These are phyloP conservation scores for Paragyromitra xinjiangensis DNA, from an alignment of 495 filamentous ascomycete species.

Conservation along the genomic window DNA sequence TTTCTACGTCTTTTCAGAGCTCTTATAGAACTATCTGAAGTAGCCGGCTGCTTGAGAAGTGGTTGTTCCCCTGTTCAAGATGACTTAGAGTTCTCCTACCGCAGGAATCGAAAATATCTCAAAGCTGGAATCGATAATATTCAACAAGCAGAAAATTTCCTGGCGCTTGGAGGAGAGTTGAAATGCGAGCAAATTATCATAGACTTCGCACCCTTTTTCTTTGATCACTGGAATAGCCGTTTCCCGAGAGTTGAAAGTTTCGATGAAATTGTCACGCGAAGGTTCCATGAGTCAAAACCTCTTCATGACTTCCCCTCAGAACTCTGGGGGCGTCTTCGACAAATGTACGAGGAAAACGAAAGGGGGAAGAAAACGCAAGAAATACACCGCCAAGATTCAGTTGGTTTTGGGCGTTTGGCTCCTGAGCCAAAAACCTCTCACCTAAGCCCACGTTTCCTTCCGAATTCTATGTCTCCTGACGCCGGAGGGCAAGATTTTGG, in stretches of 20 bases:
- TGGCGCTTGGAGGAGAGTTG: not conserved
- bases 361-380: not conserved
- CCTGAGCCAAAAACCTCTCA: not conserved
- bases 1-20: not conserved
- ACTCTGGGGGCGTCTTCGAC: not conserved
- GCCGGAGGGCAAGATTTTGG: not conserved
- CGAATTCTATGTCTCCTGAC: not conserved
- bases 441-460: not conserved
- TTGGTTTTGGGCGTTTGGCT: not conserved
- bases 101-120: not conserved
- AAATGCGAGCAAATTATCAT: not conserved
- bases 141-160: not conserved
- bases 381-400: not conserved
- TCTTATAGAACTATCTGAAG: not conserved
- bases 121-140: not conserved
- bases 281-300: not conserved
- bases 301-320: not conserved
- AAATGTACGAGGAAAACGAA: not conserved
- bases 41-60: not conserved
- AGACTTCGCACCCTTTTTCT: not conserved
- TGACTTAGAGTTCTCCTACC: not conserved
- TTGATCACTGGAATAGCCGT: not conserved
- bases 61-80: not conserved
- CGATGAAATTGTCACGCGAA: not conserved
- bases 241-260: not conserved